These are phyloP conservation scores for Myriangium duriaei DNA, from an alignment of 2,329 filamentous ascomycete species.

Conservation along the genomic window DNA sequence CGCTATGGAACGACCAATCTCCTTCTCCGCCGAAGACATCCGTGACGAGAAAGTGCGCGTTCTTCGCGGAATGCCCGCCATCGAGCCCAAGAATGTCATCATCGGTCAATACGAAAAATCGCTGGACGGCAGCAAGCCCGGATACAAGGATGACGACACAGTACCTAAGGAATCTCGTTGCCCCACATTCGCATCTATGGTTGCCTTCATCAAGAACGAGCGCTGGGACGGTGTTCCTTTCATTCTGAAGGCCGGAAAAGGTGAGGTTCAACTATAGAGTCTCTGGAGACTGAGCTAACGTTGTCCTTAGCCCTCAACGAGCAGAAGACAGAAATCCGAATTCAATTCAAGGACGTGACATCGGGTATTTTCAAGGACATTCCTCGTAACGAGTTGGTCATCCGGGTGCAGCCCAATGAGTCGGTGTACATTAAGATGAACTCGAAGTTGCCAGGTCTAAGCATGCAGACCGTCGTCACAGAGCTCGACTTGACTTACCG, in stretches of 20 bases:
- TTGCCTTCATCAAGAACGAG: conserved; percentile 99
- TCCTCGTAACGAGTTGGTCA: conserved; percentile 95
- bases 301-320: conserved; percentile 69
- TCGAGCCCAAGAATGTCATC: conserved; percentile 99
- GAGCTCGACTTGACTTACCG: conserved; percentile 97
- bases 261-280: conserved; percentile 18
- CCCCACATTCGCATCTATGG: conserved; percentile 94
- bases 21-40: conserved; percentile 95
- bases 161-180: conserved; percentile 95
- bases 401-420: conserved; percentile 98
- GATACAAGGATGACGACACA: conserved; percentile 97
- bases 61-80: conserved; percentile 79
- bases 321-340: conserved; percentile 98
- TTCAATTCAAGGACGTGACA: conserved; percentile 99
- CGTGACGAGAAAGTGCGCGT: conserved; percentile 98
- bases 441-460: conserved; percentile 94
- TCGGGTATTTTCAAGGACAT: conserved; percentile 99
- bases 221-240: conserved; percentile 98
- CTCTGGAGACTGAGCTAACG: conserved; percentile 9
- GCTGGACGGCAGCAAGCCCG: conserved; percentile 87
- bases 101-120: conserved; percentile 98
- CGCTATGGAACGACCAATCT: conserved; percentile 96
- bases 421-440: conserved; percentile 99
- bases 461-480: conserved; percentile 98
- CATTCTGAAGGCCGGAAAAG: conserved; percentile 97